A percentile compares a stretch with the other conserved stretches of the same genome.
These are phyloP conservation scores for Curvularia sp. DNA, from an alignment of 2,329 filamentous ascomycete genomes.

Conservation along the genomic window DNA sequence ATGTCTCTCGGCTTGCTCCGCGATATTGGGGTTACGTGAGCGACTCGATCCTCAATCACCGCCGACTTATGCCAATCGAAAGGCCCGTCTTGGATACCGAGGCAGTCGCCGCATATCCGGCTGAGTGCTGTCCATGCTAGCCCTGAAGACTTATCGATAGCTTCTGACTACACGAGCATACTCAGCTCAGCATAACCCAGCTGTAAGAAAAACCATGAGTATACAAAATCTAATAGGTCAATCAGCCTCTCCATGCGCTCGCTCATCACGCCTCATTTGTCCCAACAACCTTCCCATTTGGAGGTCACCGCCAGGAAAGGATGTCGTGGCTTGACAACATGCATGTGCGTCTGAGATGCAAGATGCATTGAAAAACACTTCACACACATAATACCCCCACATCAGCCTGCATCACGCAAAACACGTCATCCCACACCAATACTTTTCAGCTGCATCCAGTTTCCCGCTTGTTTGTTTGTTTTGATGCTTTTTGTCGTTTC, in stretches of 20 bases:
- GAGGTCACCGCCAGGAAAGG: neutral
- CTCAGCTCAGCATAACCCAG: neutral
- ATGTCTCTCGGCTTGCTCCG: slow-evolving; percentile 1
- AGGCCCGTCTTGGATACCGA: slow-evolving; percentile 4
- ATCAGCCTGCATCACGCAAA: slow-evolving; percentile 2
- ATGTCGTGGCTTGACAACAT: slow-evolving; percentile 5
- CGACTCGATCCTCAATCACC: neutral
- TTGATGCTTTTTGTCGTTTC: neutral
- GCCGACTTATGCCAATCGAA: slow-evolving; percentile 1
- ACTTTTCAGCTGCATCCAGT: neutral
- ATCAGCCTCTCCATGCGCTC: neutral
- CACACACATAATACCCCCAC: slow-evolving; percentile 2
- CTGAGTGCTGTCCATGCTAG: neutral
- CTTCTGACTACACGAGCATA: neutral
- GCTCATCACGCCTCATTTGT: neutral
- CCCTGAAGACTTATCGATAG: neutral
- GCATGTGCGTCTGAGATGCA: neutral
- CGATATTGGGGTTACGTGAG: slow-evolving; percentile 4
- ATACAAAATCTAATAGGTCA: neutral
- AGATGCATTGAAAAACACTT: slow-evolving; percentile 1
- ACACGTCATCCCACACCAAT: slow-evolving; percentile 7
- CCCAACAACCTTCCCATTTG: neutral
- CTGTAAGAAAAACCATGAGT: neutral
- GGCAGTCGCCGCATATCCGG: neutral
- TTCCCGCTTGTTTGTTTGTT: neutral